Evolutionary conservation across 2,329 filamentous ascomycete genomes (phyloP).

Genomic region (Eutypella sp.): DNA sequence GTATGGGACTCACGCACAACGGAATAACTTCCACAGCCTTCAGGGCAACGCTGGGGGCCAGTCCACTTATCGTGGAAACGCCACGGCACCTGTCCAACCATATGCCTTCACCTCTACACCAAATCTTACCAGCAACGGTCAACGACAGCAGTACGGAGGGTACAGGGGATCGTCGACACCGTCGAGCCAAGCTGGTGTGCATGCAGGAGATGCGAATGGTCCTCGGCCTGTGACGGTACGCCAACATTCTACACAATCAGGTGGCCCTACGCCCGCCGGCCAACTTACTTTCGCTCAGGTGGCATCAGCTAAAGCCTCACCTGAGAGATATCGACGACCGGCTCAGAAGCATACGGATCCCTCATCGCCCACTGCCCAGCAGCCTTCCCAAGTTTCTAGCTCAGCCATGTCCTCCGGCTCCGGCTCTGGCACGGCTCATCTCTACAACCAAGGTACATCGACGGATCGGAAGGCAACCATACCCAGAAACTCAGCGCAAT

Average conservation of each 20-base stretch:
- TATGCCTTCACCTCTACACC: constrained; percentile 74
- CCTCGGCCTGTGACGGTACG: constrained; percentile 17
- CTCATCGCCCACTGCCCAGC: constrained; percentile 23
- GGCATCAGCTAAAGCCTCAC: constrained; percentile 60
- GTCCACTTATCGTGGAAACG: constrained; percentile 49
- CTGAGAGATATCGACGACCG: constrained; percentile 76
- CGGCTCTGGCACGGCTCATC: constrained; percentile 50
- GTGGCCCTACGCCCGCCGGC: constrained; percentile 30
- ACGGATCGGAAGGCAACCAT: constrained; percentile 29
- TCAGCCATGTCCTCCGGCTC: constrained; percentile 46
- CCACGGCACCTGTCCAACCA: constrained; percentile 60
- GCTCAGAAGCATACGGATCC: constrained; percentile 52
- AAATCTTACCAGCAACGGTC: constrained; percentile 50
- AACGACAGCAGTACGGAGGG: constrained; percentile 42
- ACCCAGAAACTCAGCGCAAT: constrained; percentile 27
- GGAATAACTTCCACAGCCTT: constrained; percentile 46
- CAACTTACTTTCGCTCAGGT: constrained; percentile 54
- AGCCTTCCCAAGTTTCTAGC: constrained; percentile 24
- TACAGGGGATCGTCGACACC: constrained; percentile 43
- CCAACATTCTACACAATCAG: constrained; percentile 37
- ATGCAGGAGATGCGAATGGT: constrained; percentile 33
- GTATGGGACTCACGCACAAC: constrained; percentile 44
- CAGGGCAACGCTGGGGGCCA: constrained; percentile 39
- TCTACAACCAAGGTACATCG: constrained; percentile 44
- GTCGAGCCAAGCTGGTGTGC: constrained; percentile 36